A percentile compares a stretch with the other conserved stretches of the same genome.
phyloP scores from a whole-genome alignment of 208 protist genomes.

The Leishmania major region DNA sequence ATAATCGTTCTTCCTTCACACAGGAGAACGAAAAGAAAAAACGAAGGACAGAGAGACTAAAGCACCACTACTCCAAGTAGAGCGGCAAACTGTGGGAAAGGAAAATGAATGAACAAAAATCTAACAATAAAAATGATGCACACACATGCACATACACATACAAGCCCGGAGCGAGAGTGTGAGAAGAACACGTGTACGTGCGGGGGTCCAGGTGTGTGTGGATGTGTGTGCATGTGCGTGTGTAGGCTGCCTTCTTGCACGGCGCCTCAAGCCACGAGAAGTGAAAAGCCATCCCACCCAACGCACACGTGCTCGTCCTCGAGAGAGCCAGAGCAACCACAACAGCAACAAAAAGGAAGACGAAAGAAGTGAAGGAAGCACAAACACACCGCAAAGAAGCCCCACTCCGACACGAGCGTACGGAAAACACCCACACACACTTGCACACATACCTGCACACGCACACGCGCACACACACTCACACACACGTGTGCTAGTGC shows the following conservation, averaged over 20 bases:
- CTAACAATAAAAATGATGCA: not conserved
- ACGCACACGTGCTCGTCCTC: not conserved
- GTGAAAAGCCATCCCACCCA: not conserved
- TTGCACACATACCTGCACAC: constrained; percentile 1
- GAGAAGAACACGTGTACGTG: not conserved
- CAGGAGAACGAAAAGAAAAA: constrained; percentile 10
- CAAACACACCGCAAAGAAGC: not conserved
- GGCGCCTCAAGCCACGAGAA: not conserved
- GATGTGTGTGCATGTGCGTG: not conserved
- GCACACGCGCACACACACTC: not conserved
- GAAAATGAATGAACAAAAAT: not conserved
- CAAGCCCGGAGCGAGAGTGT: not conserved
- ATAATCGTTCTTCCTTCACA: not conserved
- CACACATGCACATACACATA: not conserved
- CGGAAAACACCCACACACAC: constrained; percentile 3
- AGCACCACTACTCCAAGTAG: not conserved
- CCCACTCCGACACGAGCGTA: not conserved
- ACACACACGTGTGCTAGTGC: not conserved
- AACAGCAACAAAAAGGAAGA: not conserved
- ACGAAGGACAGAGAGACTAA: not conserved
- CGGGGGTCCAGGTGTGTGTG: not conserved
- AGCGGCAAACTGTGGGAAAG: not conserved
- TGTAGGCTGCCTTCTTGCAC: not conserved
- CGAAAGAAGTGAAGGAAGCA: not conserved
- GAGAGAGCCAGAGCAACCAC: not conserved